phyloP scores from a whole-genome alignment of 805 yeast genomes.

The Scheffersomyces coipomensis region DNA sequence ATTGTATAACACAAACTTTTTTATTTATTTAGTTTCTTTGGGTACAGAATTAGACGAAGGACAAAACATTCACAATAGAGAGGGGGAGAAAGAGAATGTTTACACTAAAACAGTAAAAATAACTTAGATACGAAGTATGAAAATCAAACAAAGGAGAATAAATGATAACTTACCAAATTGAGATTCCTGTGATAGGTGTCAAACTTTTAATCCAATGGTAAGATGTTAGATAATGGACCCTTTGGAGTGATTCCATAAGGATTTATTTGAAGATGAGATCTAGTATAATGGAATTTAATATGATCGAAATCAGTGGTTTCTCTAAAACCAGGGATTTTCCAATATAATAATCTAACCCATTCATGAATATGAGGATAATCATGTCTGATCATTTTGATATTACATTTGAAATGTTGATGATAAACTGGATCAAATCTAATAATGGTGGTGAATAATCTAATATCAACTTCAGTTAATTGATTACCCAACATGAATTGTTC shows the following conservation, averaged over 20 bases:
- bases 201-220: conserved; percentile 18
- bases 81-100: no score
- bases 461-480: conserved; percentile 83
- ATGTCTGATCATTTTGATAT: conserved; percentile 72
- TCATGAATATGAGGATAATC: conserved; percentile 77
- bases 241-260: conserved; percentile 82
- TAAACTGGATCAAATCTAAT: conserved; percentile 91
- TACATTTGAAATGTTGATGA: conserved; percentile 94
- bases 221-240: conserved; percentile 83
- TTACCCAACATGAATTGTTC: conserved; percentile 53
- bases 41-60: no score
- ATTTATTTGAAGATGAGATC: conserved; percentile 77
- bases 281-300: conserved; percentile 88
- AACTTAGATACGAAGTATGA: no score
- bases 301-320: conserved; percentile 85
- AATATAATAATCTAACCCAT: conserved; percentile 82
- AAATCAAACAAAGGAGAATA: no score
- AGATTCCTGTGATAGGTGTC: no score
- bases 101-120: no score
- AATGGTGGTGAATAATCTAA: conserved; percentile 83
- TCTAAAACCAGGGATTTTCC: conserved; percentile 70
- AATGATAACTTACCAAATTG: no score
- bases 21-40: no score
- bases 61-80: no score
- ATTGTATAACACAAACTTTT: no score